phyloP scores from a whole-genome alignment of 73 alveolate species.

The Symbiodinium pilosum region DNA sequence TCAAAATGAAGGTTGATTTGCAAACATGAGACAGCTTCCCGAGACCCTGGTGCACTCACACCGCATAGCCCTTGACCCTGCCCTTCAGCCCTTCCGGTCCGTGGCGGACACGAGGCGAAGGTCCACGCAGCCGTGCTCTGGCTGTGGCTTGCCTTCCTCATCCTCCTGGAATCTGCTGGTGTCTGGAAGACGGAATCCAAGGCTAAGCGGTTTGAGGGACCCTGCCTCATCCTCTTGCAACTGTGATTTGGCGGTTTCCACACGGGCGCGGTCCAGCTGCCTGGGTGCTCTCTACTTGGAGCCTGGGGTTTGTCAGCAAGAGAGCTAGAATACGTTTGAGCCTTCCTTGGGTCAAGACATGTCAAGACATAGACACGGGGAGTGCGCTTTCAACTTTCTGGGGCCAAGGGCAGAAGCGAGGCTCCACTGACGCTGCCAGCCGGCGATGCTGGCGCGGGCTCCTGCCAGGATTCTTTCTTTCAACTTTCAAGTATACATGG shows the following conservation, averaged over 20 bases:
- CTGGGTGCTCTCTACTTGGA: background rate
- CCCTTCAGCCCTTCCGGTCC: background rate
- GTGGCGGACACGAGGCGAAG: constrained; percentile 86
- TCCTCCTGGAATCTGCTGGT: no score
- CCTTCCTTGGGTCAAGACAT: background rate
- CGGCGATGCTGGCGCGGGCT: background rate
- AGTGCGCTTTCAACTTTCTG: background rate
- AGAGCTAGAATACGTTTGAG: background rate
- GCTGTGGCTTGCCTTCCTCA: background rate
- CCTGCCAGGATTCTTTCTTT: no score
- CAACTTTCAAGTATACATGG: no score
- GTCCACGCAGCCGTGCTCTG: constrained; percentile 81
- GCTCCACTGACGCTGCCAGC: constrained; percentile 3
- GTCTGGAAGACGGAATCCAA: no score
- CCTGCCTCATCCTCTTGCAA: constrained; percentile 38
- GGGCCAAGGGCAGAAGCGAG: background rate
- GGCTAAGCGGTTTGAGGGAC: no score
- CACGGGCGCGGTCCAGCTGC: constrained; percentile 55
- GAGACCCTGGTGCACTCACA: background rate
- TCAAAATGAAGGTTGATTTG: no score
- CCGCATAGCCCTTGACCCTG: background rate
- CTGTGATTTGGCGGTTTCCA: constrained; percentile 19
- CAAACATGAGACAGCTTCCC: background rate
- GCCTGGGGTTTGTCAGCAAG: background rate
- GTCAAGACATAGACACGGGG: background rate